Evolutionary conservation across 805 yeast species (phyloP).

Genomic region (Cyberlindnera americana): DNA sequence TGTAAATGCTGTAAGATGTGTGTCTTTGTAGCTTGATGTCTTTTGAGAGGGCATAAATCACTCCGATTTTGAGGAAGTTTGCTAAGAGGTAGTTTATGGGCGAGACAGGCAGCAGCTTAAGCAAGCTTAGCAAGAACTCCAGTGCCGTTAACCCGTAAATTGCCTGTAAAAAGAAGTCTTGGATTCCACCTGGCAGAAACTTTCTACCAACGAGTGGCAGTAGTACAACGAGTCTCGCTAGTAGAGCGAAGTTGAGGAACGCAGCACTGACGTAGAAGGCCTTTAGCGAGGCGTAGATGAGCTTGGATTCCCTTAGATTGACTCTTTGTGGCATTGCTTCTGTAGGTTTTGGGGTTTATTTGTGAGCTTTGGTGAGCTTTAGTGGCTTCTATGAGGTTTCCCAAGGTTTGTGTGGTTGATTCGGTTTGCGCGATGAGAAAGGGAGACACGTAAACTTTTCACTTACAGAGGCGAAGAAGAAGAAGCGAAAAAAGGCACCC

Average conservation of each 20-base stretch:
- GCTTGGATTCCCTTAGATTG: constrained; percentile 16
- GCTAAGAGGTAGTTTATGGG: constrained; percentile 7
- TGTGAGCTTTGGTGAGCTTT: not conserved
- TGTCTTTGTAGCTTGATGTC: constrained; percentile 16
- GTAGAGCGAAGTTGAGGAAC: constrained; percentile 27
- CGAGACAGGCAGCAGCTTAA: constrained; percentile 13
- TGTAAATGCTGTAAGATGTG: constrained; percentile 13
- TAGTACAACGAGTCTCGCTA: constrained; percentile 46
- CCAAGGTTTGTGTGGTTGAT: not conserved
- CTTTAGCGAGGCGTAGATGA: constrained; percentile 10
- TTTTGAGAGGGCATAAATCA: constrained; percentile 1
- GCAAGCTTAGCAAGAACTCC: constrained; percentile 12
- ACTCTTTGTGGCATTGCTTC: constrained; percentile 18
- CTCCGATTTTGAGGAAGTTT: constrained; percentile 6
- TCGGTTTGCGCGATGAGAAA: not conserved
- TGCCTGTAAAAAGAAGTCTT: constrained; percentile 46
- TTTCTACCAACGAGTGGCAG: constrained; percentile 62
- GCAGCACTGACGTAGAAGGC: constrained; percentile 7
- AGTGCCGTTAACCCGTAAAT: not conserved
- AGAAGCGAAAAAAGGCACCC: too few relatives aligned
- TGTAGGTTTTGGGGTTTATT: not conserved
- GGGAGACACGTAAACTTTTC: too few relatives aligned
- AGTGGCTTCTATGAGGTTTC: not conserved
- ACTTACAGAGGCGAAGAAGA: too few relatives aligned
- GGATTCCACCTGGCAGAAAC: constrained; percentile 69